These are phyloP conservation scores for Gaultheria prostrata DNA, from an alignment of 148 eudicot species.

Conservation along the genomic window DNA sequence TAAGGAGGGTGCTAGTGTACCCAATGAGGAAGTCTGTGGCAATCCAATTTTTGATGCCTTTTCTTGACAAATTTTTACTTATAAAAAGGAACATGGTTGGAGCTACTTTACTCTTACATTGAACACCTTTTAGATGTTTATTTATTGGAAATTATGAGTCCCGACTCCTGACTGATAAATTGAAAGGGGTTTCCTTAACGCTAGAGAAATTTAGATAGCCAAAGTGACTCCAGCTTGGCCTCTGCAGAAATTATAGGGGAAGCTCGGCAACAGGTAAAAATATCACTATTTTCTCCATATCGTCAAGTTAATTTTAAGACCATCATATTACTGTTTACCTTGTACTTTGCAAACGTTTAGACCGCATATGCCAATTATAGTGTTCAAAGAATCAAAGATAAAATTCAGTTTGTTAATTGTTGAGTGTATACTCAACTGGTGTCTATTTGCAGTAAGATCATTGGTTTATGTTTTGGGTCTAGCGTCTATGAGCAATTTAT, in stretches of 20 bases:
- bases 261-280: slow-evolving; percentile 73
- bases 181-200: slow-evolving; percentile 32
- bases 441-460: not conserved
- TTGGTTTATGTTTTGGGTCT: not conserved
- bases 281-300: not conserved
- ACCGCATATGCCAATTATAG: too few species aligned
- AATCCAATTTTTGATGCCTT: not conserved
- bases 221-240: slow-evolving; percentile 69
- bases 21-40: not conserved
- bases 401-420: not conserved
- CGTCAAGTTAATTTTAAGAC: not conserved
- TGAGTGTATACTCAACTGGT: not conserved
- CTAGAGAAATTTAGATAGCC: slow-evolving; percentile 59
- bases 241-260: slow-evolving; percentile 65
- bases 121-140: not conserved
- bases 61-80: not conserved
- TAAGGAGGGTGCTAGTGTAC: not conserved
- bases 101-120: not conserved
- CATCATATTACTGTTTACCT: not conserved
- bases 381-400: not conserved
- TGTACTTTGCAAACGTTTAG: not conserved
- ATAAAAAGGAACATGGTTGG: not conserved
- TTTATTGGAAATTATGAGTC: not conserved
- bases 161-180: not conserved
- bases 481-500: not conserved